These are phyloP conservation scores for Linaria vulgaris DNA, from an alignment of 257 asterid species.

Conservation along the genomic window DNA sequence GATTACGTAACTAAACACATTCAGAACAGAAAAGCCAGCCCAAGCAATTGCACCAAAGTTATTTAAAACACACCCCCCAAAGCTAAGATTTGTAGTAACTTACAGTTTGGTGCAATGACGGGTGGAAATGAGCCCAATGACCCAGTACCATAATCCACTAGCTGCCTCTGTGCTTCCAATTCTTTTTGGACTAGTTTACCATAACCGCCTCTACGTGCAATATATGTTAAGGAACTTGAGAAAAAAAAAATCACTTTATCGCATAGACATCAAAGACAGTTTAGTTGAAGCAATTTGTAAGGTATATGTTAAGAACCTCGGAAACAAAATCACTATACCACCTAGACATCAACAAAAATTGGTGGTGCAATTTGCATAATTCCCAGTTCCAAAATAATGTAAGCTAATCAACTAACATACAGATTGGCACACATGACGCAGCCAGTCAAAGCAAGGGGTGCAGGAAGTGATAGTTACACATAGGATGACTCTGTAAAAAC, in stretches of 20 bases:
- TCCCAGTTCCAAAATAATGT: too few relatives aligned
- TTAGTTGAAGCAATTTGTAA: not conserved
- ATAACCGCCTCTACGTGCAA: slow-evolving; percentile 92
- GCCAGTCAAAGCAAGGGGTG: not conserved
- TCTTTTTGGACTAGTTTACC: slow-evolving; percentile 94
- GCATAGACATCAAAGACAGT: slow-evolving; percentile 10
- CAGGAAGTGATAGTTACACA: not conserved
- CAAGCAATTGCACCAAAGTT: slow-evolving; percentile 3
- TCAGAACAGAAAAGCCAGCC: not conserved
- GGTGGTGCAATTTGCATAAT: too few relatives aligned
- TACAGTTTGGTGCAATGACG: slow-evolving; percentile 66
- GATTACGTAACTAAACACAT: slow-evolving; percentile 2
- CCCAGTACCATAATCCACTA: slow-evolving; percentile 89
- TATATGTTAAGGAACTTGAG: slow-evolving; percentile 53
- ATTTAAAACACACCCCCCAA: not conserved
- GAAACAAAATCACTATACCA: too few relatives aligned
- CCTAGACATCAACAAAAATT: too few relatives aligned
- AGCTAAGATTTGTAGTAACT: slow-evolving; percentile 30
- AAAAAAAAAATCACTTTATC: slow-evolving; percentile 4
- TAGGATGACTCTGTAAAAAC: not conserved
- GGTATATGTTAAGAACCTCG: too few relatives aligned
- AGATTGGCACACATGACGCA: not conserved
- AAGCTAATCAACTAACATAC: not conserved
- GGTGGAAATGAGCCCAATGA: slow-evolving; percentile 72
- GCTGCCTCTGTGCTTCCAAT: slow-evolving; percentile 93